phyloP scores from a whole-genome alignment of 768 basidiomycete species.

The Mycena maculata region DNA sequence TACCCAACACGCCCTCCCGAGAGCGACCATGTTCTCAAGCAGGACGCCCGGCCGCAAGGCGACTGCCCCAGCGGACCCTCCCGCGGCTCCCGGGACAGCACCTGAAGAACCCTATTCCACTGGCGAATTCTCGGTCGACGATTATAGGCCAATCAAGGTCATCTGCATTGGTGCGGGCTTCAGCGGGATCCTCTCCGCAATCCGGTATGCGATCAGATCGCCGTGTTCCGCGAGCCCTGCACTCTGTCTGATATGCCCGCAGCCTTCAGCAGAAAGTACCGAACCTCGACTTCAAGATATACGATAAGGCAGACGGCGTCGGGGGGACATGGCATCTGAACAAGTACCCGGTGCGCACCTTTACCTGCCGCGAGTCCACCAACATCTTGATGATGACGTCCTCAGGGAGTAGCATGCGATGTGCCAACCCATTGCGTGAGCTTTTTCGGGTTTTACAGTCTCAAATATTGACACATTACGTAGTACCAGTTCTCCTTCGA shows the following conservation, averaged over 20 bases:
- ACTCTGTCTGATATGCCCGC: background rate
- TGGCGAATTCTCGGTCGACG: constrained; percentile 24
- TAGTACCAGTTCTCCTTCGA: constrained; percentile 29
- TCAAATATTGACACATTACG: background rate
- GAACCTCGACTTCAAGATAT: constrained; percentile 26
- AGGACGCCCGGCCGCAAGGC: too few relatives aligned
- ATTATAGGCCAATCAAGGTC: constrained; percentile 20
- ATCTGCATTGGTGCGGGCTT: constrained; percentile 28
- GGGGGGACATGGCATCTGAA: constrained; percentile 23
- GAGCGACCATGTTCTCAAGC: too few relatives aligned
- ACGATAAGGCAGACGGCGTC: constrained; percentile 27
- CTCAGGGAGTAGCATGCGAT: constrained; percentile 20
- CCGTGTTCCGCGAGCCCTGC: background rate
- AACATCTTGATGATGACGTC: background rate
- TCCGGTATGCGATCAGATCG: constrained; percentile 13
- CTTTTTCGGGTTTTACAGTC: background rate
- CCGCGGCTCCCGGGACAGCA: too few relatives aligned
- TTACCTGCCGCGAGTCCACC: too few relatives aligned
- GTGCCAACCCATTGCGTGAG: constrained; percentile 18
- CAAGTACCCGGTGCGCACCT: constrained; percentile 13
- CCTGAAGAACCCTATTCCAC: constrained; percentile 9
- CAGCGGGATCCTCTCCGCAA: constrained; percentile 22
- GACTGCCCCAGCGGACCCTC: too few relatives aligned
- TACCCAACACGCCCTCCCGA: too few relatives aligned
- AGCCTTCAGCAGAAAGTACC: constrained; percentile 20